phyloP scores from a whole-genome alignment of 768 basidiomycete genomes.

The Rossbeevera mucosa region DNA sequence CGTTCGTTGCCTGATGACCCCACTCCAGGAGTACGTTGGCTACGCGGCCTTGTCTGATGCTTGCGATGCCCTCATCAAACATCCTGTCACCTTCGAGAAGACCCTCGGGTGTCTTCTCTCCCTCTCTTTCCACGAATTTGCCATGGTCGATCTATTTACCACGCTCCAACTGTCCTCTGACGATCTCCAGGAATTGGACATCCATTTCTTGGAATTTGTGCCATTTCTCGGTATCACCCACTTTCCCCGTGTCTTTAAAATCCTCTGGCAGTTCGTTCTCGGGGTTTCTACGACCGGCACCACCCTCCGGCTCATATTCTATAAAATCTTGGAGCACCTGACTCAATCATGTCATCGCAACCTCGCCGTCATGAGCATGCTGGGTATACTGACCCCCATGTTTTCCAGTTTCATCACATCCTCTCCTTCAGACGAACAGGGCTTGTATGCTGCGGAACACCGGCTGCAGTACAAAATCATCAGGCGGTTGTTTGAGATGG shows the following conservation, averaged over 20 bases:
- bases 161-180: conserved; percentile 34
- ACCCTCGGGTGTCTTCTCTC: conserved; percentile 65
- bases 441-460: conserved; percentile 36
- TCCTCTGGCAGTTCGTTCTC: conserved; percentile 51
- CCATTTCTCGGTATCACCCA: conserved; percentile 45
- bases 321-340: conserved; percentile 61
- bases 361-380: conserved; percentile 57
- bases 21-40: conserved; percentile 44
- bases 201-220: conserved; percentile 38
- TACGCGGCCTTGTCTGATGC: conserved; percentile 62
- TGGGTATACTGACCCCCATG: conserved; percentile 49
- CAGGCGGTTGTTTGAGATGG: conserved; percentile 69
- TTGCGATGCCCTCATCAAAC: conserved; percentile 46
- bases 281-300: conserved; percentile 33
- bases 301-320: conserved; percentile 48
- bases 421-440: conserved; percentile 15
- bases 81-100: conserved; percentile 45
- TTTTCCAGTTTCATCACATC: conserved; percentile 34
- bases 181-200: conserved; percentile 40
- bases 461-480: conserved; percentile 58
- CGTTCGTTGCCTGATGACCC: neutral
- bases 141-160: conserved; percentile 51
- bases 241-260: conserved; percentile 56
- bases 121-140: conserved; percentile 63
- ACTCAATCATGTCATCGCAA: conserved; percentile 62